A percentile compares a stretch with the other conserved stretches of the same genome.
Conservation (phyloP, 2,329 filamentous ascomycete genomes). For the Colletotrichum simmondsii region DNA sequence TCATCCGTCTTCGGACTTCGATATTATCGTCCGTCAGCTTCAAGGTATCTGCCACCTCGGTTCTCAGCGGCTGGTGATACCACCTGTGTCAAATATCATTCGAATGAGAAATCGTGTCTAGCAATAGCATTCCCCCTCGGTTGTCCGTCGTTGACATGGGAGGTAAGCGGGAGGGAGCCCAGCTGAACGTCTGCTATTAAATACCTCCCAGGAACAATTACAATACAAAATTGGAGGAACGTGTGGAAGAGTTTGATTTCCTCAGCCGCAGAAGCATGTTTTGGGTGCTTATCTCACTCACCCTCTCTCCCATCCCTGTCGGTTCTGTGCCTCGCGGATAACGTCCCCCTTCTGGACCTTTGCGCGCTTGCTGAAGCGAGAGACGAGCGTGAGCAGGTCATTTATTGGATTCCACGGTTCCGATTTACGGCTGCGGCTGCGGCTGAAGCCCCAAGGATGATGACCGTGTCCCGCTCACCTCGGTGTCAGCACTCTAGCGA, state of each 20-base stretch:
- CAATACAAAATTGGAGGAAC: neutral
- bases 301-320: neutral
- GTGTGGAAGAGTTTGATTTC: neutral
- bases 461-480: slow-evolving; percentile 6
- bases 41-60: neutral
- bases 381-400: neutral
- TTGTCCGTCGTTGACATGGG: neutral
- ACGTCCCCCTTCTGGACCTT: neutral
- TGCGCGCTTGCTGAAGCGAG: neutral
- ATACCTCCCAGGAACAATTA: neutral
- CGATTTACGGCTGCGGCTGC: neutral
- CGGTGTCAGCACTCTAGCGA: slow-evolving; percentile 25
- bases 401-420: neutral
- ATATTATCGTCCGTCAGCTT: neutral
- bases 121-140: neutral
- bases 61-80: neutral
- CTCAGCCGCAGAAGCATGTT: slow-evolving; percentile 1
- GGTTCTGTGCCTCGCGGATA: neutral
- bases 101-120: neutral
- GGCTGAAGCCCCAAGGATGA: neutral
- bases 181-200: neutral
- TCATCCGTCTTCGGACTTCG: neutral
- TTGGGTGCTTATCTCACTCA: neutral
- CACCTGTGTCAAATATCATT: neutral
- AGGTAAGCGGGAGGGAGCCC: neutral